phyloP scores from a whole-genome alignment of 1,139 yeast species.

The Taiozyma sp. region DNA sequence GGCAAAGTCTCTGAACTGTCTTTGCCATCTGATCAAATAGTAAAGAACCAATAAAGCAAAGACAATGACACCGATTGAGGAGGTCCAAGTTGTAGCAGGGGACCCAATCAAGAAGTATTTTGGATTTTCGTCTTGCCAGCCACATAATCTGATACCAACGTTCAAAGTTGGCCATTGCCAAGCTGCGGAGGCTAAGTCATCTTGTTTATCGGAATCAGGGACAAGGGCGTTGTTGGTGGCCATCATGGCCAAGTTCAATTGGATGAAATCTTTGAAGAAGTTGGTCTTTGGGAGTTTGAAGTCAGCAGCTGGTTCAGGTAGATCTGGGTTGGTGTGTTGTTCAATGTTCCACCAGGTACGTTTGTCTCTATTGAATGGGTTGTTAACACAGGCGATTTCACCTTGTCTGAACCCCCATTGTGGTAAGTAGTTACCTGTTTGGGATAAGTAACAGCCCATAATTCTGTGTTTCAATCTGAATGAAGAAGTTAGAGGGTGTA shows the following conservation, averaged over 20 bases:
- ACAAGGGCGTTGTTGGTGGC: conserved; percentile 95
- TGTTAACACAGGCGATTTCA: conserved; percentile 82
- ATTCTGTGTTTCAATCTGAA: conserved; percentile 67
- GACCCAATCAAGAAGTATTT: conserved; percentile 91
- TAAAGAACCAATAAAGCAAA: conserved; percentile 53
- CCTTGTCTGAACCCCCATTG: conserved; percentile 99
- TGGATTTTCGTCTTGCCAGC: conserved; percentile 78
- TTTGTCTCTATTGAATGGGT: conserved; percentile 78
- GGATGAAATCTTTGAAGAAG: conserved; percentile 85
- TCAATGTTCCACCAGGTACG: conserved; percentile 99
- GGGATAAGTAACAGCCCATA: conserved; percentile 81
- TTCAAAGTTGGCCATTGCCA: conserved; percentile 99
- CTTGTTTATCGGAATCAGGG: conserved; percentile 89
- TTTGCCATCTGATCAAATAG: conserved; percentile 85
- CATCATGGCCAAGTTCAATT: conserved; percentile 96
- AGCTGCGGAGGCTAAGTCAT: conserved; percentile 82
- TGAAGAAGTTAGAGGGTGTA: conserved; percentile 86
- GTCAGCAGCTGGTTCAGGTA: conserved; percentile 66
- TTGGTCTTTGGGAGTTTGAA: conserved; percentile 78
- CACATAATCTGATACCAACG: conserved; percentile 91
- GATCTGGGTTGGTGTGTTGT: conserved; percentile 64
- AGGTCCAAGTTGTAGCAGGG: conserved; percentile 93
- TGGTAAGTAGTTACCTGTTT: conserved; percentile 75
- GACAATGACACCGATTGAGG: conserved; percentile 59
- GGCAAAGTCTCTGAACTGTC: conserved; percentile 75